These are phyloP conservation scores for Xerocomellus intermedius DNA, from an alignment of 768 basidiomycete species.

Conservation along the genomic window DNA sequence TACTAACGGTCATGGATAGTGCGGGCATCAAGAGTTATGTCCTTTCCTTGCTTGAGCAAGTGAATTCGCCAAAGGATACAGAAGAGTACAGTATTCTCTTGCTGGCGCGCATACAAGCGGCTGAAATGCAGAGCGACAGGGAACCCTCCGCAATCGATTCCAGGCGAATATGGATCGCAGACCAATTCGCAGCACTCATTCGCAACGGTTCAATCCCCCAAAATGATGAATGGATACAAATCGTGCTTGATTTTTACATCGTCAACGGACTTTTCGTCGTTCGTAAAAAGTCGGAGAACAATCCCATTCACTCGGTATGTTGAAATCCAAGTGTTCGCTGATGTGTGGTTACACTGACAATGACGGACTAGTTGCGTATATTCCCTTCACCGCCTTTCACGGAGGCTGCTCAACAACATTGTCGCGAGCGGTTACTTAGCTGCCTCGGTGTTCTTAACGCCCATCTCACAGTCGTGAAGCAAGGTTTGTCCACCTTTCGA, in stretches of 20 bases:
- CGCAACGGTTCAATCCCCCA: slow-evolving; percentile 80
- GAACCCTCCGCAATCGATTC: slow-evolving; percentile 48
- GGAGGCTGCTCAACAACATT: slow-evolving; percentile 63
- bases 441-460: slow-evolving; percentile 73
- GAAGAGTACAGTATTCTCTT: slow-evolving; percentile 38
- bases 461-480: slow-evolving; percentile 50
- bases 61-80: slow-evolving; percentile 46
- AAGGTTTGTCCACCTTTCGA: slow-evolving; percentile 38
- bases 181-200: slow-evolving; percentile 77
- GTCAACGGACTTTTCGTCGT: slow-evolving; percentile 80
- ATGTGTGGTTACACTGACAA: background rate
- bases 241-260: slow-evolving; percentile 76
- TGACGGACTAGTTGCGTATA: slow-evolving; percentile 45
- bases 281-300: slow-evolving; percentile 71
- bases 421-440: slow-evolving; percentile 66
- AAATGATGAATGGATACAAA: slow-evolving; percentile 71
- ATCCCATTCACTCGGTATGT: slow-evolving; percentile 56
- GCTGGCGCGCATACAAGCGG: background rate
- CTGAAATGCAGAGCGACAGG: slow-evolving; percentile 33
- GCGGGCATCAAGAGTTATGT: slow-evolving; percentile 80
- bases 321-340: background rate
- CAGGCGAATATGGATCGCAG: slow-evolving; percentile 78
- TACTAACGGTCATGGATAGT: slow-evolving; percentile 70
- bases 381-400: slow-evolving; percentile 69
- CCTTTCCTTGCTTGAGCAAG: slow-evolving; percentile 61